Conservation (phyloP, 352 stramenopile genomes). For the Globisporangium emineosum region DNA sequence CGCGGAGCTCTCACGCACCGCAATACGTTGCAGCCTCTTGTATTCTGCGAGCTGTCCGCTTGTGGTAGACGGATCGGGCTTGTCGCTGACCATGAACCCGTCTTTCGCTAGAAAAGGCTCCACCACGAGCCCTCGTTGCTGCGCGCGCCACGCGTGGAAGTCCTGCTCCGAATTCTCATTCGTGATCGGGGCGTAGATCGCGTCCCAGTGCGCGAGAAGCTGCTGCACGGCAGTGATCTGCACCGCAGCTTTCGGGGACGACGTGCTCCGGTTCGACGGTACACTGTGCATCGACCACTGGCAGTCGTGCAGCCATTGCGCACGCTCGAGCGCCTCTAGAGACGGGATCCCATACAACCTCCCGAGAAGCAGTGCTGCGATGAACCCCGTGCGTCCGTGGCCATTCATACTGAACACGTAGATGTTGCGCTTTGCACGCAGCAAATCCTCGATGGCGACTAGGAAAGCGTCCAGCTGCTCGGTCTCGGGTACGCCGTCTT, state of each 20-base stretch:
- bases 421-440: conserved; percentile 54
- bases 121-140: conserved; percentile 49
- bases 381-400: conserved; percentile 66
- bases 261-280: conserved; percentile 30
- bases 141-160: conserved; percentile 39
- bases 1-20: conserved; percentile 36
- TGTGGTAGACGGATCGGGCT: conserved; percentile 24
- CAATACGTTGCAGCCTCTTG: conserved; percentile 37
- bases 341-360: conserved; percentile 64
- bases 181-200: conserved; percentile 61
- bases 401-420: conserved; percentile 75
- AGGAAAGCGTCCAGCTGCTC: conserved; percentile 31
- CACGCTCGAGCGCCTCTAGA: conserved; percentile 54
- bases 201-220: conserved; percentile 48
- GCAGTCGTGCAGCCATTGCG: conserved; percentile 68
- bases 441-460: conserved; percentile 34
- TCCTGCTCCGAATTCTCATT: conserved; percentile 37
- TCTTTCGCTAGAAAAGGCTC: conserved; percentile 41
- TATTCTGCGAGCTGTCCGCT: conserved; percentile 28
- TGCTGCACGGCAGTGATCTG: conserved; percentile 48
- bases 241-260: conserved; percentile 45
- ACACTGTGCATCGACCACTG: conserved; percentile 33
- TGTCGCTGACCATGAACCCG: conserved; percentile 57
- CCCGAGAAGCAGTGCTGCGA: conserved; percentile 63
- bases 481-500: conserved; percentile 28